A percentile compares a stretch with the other conserved stretches of the same genome.
Conservation (phyloP, 2,329 filamentous ascomycete species). For the Ascosphaera apis region DNA sequence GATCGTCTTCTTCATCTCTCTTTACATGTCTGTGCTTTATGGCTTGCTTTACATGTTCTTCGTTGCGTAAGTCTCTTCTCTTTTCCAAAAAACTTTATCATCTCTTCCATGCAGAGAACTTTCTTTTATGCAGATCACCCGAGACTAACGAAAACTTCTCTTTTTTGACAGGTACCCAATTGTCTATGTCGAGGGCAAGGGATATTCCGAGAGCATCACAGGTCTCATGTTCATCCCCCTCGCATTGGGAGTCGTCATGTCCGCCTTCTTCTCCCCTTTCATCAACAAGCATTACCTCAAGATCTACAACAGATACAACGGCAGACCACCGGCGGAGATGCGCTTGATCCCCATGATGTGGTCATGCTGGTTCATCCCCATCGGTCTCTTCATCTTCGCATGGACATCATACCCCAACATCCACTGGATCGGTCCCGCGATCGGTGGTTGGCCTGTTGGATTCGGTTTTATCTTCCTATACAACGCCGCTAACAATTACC, state of each 20-base stretch:
- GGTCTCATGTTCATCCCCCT: constrained; percentile 76
- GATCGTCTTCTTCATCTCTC: constrained; percentile 60
- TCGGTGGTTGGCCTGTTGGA: constrained; percentile 49
- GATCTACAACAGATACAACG: constrained; percentile 37
- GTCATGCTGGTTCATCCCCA: constrained; percentile 48
- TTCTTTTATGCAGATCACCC: neutral
- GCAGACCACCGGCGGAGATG: constrained; percentile 52
- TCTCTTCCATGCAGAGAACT: no score
- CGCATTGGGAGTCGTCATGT: constrained; percentile 48
- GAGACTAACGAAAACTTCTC: neutral
- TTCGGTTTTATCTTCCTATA: constrained; percentile 72
- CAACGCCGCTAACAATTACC: constrained; percentile 55
- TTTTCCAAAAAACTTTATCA: no score
- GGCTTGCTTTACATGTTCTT: constrained; percentile 30
- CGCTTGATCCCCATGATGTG: constrained; percentile 67
- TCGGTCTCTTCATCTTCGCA: constrained; percentile 44
- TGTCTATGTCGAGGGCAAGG: constrained; percentile 59
- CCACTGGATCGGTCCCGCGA: constrained; percentile 46
- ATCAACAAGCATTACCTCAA: constrained; percentile 65
- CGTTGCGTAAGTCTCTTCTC: constrained; percentile 26
- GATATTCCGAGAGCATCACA: constrained; percentile 48
- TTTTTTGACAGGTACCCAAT: constrained; percentile 21
- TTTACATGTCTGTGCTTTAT: constrained; percentile 64
- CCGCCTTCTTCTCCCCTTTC: constrained; percentile 42
- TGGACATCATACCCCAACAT: constrained; percentile 44